Base-by-base conservation (phyloP, 2,329 filamentous ascomycete species). In the Nigrospora oryzae region DNA sequence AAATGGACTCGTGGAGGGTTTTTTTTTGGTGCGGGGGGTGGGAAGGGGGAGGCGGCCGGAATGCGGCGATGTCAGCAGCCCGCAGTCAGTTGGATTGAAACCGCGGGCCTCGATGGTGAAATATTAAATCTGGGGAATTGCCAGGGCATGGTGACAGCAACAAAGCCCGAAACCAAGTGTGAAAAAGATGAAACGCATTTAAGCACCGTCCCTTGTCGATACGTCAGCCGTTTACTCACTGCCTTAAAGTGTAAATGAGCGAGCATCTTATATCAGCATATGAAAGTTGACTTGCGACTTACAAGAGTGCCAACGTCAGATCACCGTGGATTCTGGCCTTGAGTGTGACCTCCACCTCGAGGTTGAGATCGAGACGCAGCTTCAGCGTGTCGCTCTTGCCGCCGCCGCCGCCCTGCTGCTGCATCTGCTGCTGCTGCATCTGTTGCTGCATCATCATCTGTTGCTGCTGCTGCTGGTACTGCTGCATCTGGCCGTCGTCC, bases 261-360 rank as follows among this genome's bases (percentile, higher is more conserved):
- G 8, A 16, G 11, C 5, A 16, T 36, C 33, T 28, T 28, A 28
- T 5, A 28, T 28, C 23, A 28, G 23, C 23, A 7, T 10, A 10
- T 6, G 23, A 10, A 28, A 28, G 23, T 28, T 5, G 23, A 28
- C 23, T 10, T 2, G 23, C 43, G 38, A 70, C 73, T 64, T 66
- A 77, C 73, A 77, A 66, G 53, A 93, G 73, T 52, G 82, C 84
- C 52, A 93, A 65, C 40, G 85, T 88, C 51, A 94, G 67, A 69
- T 94, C 89, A 61, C 89, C 89, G 54, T 89, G 82, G 54, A 93
- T 90, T 65, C 84, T 83, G 16, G 87, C 87, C 73, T 93, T 93
- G 48, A 93, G 75, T 56, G 89, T 84, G 51, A 93, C 86, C 65
- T 93, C 87, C 44, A 93, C 77, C 56, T 93, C 87, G 47, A 93